Evolutionary conservation across 345 rosid genomes (phyloP), one percentile per base, ranked within the genome.

Genomic region (Sonneratia caseolaris): DNA sequence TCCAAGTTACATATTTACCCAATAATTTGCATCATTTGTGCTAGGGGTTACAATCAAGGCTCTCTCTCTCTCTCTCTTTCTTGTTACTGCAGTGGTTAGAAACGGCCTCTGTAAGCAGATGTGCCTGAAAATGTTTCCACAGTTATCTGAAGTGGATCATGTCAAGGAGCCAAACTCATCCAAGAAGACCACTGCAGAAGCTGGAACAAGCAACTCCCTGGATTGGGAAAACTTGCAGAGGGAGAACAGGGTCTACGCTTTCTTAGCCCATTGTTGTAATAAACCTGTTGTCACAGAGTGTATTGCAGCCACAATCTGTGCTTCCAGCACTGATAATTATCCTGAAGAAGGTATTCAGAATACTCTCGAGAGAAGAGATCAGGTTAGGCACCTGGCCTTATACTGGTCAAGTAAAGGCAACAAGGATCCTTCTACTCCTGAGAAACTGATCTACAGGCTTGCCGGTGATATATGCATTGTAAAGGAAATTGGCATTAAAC

Each of bases 341-440:
- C 98, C 94, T 0, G 86, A 73, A n/a, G 98, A 95, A 80, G 82
- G 96, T 72, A 84, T 95, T 67, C 66, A 70, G 45, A 86, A 95
- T 75, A 95, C 99, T 76, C 81, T 88, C 70, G 92, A 80, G 32
- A 84, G 74, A 51, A 75, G 83, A 47, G 90, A 84, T 64, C 78
- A 77, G 72, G 74, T 84, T 79, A 87, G 57, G 37, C n/a, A 71
- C 24, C 71, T 79, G 27, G 81, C 96, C 75, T 95, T 94, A 1
- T 95, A 95, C 81, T 95, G 99, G 99, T 95, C 99, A 0, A 95
- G 99, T 80, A 76, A 79, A 74, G 98, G 98, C 64, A 90, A 89
- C 45, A 81, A 76, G 72, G 76, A 75, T 51, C 84, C 92, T 71
- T 78, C 82, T 0, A 97, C 87, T 66, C 97, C 96, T n/a, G 99